Evolutionary conservation across 23 red algal species (phyloP).

Genomic region (Cyanidium caldarium): DNA sequence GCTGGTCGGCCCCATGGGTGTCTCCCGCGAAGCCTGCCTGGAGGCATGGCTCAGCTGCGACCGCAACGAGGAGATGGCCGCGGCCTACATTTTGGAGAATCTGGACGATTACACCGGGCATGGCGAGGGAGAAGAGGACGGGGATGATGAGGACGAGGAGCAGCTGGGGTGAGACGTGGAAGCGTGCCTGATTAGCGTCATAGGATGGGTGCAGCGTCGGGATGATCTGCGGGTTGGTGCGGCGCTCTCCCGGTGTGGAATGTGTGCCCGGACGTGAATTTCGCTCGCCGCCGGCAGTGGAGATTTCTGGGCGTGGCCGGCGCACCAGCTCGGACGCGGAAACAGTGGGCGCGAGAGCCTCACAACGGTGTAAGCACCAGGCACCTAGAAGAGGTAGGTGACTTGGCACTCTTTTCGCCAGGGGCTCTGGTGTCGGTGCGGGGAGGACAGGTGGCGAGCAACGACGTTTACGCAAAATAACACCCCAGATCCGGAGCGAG

Average conservation of each 20-base stretch:
- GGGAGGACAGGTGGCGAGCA: too few relatives aligned
- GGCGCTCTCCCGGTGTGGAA: neutral
- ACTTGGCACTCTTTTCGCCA: too few relatives aligned
- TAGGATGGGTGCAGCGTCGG: neutral
- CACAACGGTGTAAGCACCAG: too few relatives aligned
- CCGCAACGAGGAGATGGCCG: conserved; percentile 65
- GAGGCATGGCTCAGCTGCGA: conserved; percentile 91
- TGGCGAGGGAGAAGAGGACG: neutral
- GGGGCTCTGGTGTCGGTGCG: too few relatives aligned
- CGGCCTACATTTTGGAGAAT: conserved; percentile 82
- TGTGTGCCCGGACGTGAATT: neutral
- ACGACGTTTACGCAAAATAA: too few relatives aligned
- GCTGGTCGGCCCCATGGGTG: conserved; percentile 49
- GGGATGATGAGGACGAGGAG: neutral
- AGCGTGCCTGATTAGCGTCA: neutral
- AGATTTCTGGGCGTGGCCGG: neutral
- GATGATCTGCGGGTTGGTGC: neutral
- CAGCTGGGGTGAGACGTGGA: neutral
- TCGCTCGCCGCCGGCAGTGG: neutral
- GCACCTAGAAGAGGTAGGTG: too few relatives aligned
- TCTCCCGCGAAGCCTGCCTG: conserved; percentile 33
- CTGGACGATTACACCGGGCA: conserved; percentile 41
- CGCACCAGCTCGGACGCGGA: neutral
- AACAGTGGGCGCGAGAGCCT: neutral
- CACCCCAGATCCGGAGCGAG: neutral